Evolutionary conservation across 1,284 basidiomycete genomes (phyloP).

Genomic region (Cutaneotrichosporon mucoides): DNA sequence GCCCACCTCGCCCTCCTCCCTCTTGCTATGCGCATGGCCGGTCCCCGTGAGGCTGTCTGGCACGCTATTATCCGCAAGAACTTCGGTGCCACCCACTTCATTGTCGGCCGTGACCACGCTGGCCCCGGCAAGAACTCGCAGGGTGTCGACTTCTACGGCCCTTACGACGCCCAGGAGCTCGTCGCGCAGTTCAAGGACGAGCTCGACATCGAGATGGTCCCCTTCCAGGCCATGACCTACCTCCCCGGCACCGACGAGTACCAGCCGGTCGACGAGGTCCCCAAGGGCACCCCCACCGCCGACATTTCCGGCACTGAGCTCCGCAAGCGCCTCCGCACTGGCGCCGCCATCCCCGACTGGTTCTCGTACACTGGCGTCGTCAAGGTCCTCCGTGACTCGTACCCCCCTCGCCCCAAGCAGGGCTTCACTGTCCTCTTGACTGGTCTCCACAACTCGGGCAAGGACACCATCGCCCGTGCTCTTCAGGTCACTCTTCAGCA

Average conservation of each 20-base stretch:
- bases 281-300: constrained; percentile 82
- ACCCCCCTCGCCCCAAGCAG: constrained; percentile 90
- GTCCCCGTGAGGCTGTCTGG: constrained; percentile 96
- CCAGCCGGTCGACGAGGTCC: constrained; percentile 92
- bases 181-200: constrained; percentile 90
- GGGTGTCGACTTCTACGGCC: constrained; percentile 95
- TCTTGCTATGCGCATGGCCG: constrained; percentile 98
- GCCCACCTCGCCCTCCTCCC: constrained; percentile 93
- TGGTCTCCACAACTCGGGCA: constrained; percentile 92
- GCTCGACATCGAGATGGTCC: constrained; percentile 96
- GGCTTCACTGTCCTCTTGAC: constrained; percentile 90
- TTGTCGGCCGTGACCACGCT: constrained; percentile 78
- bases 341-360: constrained; percentile 95
- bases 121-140: constrained; percentile 96
- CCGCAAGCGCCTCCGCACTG: constrained; percentile 79
- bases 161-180: constrained; percentile 64
- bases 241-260: constrained; percentile 93
- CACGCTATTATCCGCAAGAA: constrained; percentile 99
- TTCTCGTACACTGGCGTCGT: constrained; percentile 98
- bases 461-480: constrained; percentile 87
- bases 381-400: constrained; percentile 88
- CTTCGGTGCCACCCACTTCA: constrained; percentile 95
- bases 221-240: constrained; percentile 99
- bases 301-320: constrained; percentile 99
- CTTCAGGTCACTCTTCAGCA: constrained; percentile 91